Evolutionary conservation across 2,329 filamentous ascomycete species (phyloP).

Genomic region (Chrysoporthe austroafricana): DNA sequence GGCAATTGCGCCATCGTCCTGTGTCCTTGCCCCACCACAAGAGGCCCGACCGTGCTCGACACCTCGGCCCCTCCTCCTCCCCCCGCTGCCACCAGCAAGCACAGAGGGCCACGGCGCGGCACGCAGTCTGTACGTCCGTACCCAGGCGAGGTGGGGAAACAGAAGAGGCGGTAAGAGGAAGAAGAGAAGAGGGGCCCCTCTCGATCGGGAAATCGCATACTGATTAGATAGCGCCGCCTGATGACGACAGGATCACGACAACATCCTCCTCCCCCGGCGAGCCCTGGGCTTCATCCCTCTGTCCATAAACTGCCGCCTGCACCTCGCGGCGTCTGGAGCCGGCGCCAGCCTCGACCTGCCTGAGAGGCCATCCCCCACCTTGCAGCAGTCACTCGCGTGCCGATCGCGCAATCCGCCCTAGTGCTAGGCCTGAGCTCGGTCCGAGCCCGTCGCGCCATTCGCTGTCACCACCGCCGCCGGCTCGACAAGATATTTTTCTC

Average conservation of each 20-base stretch:
- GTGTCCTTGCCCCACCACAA: no score
- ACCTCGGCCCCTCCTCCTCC: no score
- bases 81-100: no score
- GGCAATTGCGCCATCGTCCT: no score
- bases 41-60: no score
- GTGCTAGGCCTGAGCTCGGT: neutral
- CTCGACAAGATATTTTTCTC: neutral
- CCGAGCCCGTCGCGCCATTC: neutral
- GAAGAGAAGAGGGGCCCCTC: neutral
- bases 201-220: neutral
- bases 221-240: neutral
- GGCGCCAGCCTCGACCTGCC: neutral
- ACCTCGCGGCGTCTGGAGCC: neutral
- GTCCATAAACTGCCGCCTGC: neutral
- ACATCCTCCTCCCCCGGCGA: neutral
- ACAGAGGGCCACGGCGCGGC: no score
- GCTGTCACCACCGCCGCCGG: neutral
- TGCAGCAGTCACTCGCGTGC: slow-evolving; percentile 3
- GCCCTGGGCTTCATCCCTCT: neutral
- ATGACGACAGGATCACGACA: neutral
- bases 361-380: neutral
- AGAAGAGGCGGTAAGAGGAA: no score
- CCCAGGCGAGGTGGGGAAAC: no score
- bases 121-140: no score
- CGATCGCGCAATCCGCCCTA: slow-evolving; percentile 28